phyloP scores from a whole-genome alignment of 2,329 filamentous ascomycete species.

The Aspergillus spinulosporus region DNA sequence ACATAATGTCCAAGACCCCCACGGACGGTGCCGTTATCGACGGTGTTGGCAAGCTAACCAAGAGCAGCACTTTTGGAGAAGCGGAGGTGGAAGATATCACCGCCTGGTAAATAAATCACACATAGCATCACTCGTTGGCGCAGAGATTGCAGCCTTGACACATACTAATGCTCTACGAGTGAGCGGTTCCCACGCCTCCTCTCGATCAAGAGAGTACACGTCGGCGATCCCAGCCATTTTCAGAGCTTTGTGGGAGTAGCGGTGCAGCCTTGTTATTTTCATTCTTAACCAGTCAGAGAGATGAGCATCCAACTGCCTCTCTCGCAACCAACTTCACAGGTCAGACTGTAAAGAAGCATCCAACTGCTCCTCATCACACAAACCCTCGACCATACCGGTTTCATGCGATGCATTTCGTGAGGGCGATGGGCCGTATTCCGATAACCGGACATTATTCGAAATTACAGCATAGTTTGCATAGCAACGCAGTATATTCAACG shows the following conservation, averaged over 20 bases:
- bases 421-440: slow-evolving; percentile 24
- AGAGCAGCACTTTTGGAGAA: slow-evolving; percentile 91
- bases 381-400: slow-evolving; percentile 22
- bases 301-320: slow-evolving; percentile 46
- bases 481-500: slow-evolving; percentile 1
- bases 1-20: slow-evolving; percentile 74
- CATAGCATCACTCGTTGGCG: slow-evolving; percentile 24
- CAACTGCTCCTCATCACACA: slow-evolving; percentile 45
- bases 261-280: slow-evolving; percentile 34
- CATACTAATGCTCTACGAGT: slow-evolving; percentile 13
- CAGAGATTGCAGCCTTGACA: slow-evolving; percentile 31
- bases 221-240: slow-evolving; percentile 17
- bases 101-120: slow-evolving; percentile 66
- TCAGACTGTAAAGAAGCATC: slow-evolving; percentile 45
- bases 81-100: slow-evolving; percentile 96
- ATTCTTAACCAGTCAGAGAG: slow-evolving; percentile 41
- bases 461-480: slow-evolving; percentile 12
- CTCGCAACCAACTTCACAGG: slow-evolving; percentile 34
- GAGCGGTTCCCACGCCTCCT: slow-evolving; percentile 14
- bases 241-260: slow-evolving; percentile 32
- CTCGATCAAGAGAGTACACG: slow-evolving; percentile 22
- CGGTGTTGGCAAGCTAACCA: slow-evolving; percentile 64
- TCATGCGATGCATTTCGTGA: slow-evolving; percentile 8
- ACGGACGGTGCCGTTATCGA: slow-evolving; percentile 51
- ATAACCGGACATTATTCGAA: slow-evolving; percentile 9